Evolutionary conservation across 345 rosid species (phyloP).

Genomic region (Euphorbia tirucalli): DNA sequence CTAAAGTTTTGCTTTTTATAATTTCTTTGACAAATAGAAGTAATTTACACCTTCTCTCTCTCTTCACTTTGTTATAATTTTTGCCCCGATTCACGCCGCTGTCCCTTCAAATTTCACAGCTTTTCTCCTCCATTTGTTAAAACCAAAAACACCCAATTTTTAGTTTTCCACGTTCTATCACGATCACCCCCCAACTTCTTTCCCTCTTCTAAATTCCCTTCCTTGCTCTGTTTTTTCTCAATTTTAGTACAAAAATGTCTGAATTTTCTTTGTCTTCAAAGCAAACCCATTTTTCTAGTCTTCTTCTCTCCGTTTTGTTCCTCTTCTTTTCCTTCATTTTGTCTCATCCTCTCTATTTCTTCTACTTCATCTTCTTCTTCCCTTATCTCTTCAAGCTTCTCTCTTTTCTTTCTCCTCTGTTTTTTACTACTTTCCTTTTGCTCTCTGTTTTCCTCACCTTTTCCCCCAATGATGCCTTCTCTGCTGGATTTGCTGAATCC

Average conservation of each 20-base stretch:
- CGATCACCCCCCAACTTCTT: background rate
- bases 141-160: constrained; percentile 20
- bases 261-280: constrained; percentile 43
- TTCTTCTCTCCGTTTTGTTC: constrained; percentile 46
- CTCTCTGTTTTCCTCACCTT: constrained; percentile 60
- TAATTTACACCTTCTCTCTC: constrained; percentile 5
- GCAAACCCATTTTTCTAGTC: constrained; percentile 39
- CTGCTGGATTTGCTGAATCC: constrained; percentile 34
- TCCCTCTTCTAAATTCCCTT: background rate
- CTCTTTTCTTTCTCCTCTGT: constrained; percentile 82
- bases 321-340: constrained; percentile 48
- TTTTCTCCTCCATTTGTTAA: constrained; percentile 16
- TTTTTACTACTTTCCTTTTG: constrained; percentile 68
- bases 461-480: constrained; percentile 31
- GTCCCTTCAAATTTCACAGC: constrained; percentile 29
- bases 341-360: constrained; percentile 55
- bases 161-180: constrained; percentile 19
- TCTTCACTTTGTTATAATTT: constrained; percentile 11
- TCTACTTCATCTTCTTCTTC: constrained; percentile 52
- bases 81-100: constrained; percentile 61
- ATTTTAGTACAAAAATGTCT: constrained; percentile 36
- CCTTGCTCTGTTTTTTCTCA: background rate
- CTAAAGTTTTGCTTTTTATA: constrained; percentile 37
- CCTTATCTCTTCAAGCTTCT: constrained; percentile 72
- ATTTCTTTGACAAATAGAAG: constrained; percentile 14